Base-by-base conservation (phyloP, 495 filamentous ascomycete species). In the Acidiella bohemica region DNA sequence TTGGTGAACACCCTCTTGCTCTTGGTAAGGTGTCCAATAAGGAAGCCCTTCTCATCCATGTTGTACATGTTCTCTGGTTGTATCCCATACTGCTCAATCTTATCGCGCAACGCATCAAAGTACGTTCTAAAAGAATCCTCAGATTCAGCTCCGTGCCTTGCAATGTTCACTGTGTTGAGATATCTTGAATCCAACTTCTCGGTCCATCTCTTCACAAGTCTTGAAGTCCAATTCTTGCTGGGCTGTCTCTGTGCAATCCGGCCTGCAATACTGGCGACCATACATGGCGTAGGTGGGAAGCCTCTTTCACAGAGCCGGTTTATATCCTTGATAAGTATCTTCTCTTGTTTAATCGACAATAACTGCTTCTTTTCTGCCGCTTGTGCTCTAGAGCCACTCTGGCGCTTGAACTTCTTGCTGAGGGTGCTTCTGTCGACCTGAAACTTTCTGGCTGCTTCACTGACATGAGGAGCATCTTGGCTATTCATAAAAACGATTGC, bases 11-110 rank as follows among this genome's bases (percentile, higher is more conserved):
- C 21, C 19, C 32, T 34, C 3, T 17, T 18, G 32, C 5, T 12
- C 19, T 21, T 17, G 5, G 12, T 11, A 34, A 34, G 32, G 32
- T 18, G 14, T 14, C 50, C 41, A 13, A 55, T 42, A 5, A 50
- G 16, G 27, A 55, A 55, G 41, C 51, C 53, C 27, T 55, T 55
- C 32, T 55, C 44, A 40, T 55, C 52, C 19, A 55, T 42, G 29
- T 53, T 55, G 37, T 53, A 53, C 21, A 32, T 46, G 22, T 53
- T 33, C 12, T 32, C 7, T 13, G 46, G 35, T 14, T 43, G 17
- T 30, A 47, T 37, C 14, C 38, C 32, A 22, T 53, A 55, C 35
- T 55, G 11, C 9, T 49, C 18, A 19, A 52, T 47, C 34, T 47
- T 52, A 28, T 26, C 4, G 7, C 37, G 3, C 11, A 52, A 21